These are phyloP conservation scores for Achlya hypogyna DNA, from an alignment of 352 stramenopile species.

Conservation along the genomic window DNA sequence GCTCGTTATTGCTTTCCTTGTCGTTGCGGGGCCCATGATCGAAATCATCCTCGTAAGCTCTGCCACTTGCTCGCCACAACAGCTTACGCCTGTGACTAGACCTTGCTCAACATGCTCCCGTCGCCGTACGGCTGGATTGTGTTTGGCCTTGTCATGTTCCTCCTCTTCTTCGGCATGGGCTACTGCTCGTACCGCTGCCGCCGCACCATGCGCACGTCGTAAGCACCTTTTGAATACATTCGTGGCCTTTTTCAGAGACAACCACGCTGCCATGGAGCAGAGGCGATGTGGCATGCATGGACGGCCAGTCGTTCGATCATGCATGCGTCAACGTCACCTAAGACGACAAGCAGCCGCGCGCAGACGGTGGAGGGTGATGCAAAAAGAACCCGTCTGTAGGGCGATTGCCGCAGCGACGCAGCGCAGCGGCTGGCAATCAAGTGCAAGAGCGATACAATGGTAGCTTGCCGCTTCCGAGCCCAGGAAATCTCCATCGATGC, in stretches of 20 bases:
- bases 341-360: not conserved
- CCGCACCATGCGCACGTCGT: conserved; percentile 23
- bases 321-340: not conserved
- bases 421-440: no score
- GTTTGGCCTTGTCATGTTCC: conserved; percentile 36
- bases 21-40: conserved; percentile 63
- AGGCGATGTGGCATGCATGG: not conserved
- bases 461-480: no score
- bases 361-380: not conserved
- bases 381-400: no score
- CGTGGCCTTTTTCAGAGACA: not conserved
- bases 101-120: conserved; percentile 51
- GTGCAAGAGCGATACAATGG: no score
- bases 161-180: conserved; percentile 31
- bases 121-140: conserved; percentile 46
- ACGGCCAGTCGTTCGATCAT: not conserved
- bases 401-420: no score
- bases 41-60: conserved; percentile 25
- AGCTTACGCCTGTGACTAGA: conserved; percentile 31
- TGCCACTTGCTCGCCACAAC: not conserved
- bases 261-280: not conserved
- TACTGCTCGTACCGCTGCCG: conserved; percentile 54
- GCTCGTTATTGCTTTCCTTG: conserved; percentile 41
- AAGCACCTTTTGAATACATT: not conserved
- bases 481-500: no score